A percentile compares a stretch with the other conserved stretches of the same genome.
Conservation (phyloP, 108 stramenopile species). For the Hondaea fermentalgiana region DNA sequence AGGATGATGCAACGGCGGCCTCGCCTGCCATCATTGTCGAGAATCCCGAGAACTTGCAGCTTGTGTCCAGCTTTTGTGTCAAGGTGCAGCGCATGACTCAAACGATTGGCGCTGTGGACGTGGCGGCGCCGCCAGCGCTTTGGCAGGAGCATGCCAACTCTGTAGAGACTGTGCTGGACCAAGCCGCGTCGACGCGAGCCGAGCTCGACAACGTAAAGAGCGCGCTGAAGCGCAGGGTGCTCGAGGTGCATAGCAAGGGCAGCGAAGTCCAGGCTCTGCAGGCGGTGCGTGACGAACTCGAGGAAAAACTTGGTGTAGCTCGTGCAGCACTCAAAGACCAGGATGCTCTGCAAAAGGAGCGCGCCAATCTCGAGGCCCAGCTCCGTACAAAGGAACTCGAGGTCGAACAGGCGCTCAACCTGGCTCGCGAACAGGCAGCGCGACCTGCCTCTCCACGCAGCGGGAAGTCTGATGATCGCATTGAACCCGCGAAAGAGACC, state of each 20-base stretch:
- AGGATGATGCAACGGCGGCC: too few relatives aligned
- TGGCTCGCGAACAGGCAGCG: background rate
- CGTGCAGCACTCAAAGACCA: background rate
- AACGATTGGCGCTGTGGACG: background rate
- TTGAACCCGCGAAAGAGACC: background rate
- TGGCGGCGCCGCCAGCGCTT: background rate
- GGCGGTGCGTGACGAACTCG: background rate
- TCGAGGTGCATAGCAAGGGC: background rate
- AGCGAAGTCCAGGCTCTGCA: background rate
- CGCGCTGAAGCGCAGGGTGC: background rate
- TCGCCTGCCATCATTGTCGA: too few relatives aligned
- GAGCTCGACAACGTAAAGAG: slow-evolving; percentile 15
- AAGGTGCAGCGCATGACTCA: background rate
- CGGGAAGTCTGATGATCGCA: background rate
- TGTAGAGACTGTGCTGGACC: background rate
- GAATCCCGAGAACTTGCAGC: background rate
- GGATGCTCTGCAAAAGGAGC: background rate
- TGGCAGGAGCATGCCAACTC: background rate
- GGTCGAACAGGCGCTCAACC: background rate
- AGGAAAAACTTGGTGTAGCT: background rate
- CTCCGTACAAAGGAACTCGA: background rate
- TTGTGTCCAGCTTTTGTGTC: background rate
- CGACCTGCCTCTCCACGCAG: background rate
- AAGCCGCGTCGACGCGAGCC: background rate
- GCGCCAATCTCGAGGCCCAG: background rate